Evolutionary conservation across 106 monocot species (phyloP), one percentile per base, ranked within the genome.

Genomic region (Vanilla planifolia): DNA sequence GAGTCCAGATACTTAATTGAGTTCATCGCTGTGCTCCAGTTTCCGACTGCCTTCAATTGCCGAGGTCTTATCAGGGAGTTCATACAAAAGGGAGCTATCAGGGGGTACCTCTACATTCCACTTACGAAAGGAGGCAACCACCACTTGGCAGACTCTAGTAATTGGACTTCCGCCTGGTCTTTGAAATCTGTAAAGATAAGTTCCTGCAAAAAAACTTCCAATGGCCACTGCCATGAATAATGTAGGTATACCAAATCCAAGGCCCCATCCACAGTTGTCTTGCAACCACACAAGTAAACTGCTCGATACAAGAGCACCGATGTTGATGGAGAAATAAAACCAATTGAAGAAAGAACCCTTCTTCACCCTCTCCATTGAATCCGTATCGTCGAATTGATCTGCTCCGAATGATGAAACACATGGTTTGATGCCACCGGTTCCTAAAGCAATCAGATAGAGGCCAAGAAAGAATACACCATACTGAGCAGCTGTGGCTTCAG

Each of bases 261-360:
- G 57, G 25, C 86, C 90, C 95, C 95, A 96, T 7, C 95, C 90
- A 61, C 58, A 79, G 32, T 90, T 96, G 52, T 96, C 95, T 84
- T 96, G 95, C 25, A 96, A 55, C 64, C 76, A 96, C 37, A 96
- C 95, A 44, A 96, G 67, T 40, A 96, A 63, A 51, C 73, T 96
- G 74, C 90, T 76, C n/a, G 90, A 84, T 30, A 90, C 65, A 11
- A 96, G 76, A 73, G 84, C 77, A 66, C 95, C 95, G 8, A 91
- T 77, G 53, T 96, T 96, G 39, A 96, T 87, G 10, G 86, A 80
- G 60, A 96, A 87, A 58, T 90, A 96, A 48, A 87, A 90, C 95
- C 95, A 96, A 51, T 96, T 96, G 58, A 96, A 96, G 58, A 90
- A 96, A 35, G 95, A 90, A 0, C 86, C 86, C 62, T 96, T 96